Base-by-base conservation (phyloP, 768 basidiomycete genomes). In the Guyanaporus albipodus region DNA sequence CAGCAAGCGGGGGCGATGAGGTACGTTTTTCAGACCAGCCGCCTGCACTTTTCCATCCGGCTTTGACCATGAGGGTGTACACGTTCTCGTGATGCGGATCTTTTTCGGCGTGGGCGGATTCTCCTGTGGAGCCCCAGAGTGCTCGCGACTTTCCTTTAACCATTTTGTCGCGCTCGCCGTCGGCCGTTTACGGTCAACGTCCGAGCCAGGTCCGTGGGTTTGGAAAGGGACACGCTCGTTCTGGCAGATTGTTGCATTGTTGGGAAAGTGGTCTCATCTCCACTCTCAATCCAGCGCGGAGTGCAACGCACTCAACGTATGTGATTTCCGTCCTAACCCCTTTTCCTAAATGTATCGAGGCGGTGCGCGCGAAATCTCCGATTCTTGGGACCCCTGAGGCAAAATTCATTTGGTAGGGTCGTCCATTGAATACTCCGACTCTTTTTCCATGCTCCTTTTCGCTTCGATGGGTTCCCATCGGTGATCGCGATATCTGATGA, bases 21-120 rank as follows among this genome's bases (percentile, higher is more conserved):
- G 60, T 63, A 24, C 23, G 58, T 52, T 8, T 21, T 45, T 1
- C 9, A 19, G n/a, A 19, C 23, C 15, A 4, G 24, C 8, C 22
- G 1, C 37, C 33, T 49, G 27, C 14, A 27, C 29, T 42, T 45
- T 18, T 34, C 36, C 38, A 41, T 36, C 15, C 15, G 29, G 14
- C 26, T n/a, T n/a, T n/a, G n/a, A n/a, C n/a, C n/a, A n/a, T n/a
- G n/a, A n/a, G n/a, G n/a, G n/a, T n/a, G 4, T 37, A 2, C 4
- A 8, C 12, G 6, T 36, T 23, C 14, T 34, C 21, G 33, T 26
- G 18, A 29, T 15, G n/a, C 17, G 26, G 26, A 35, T 11, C 33
- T 17, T 43, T 36, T 26, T 41, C n/a, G 34, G 15, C 27, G 11
- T 40, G 14, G 12, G n/a, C 36, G 17, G 4, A 24, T 32, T 40